These are phyloP conservation scores for Mucor ambiguus DNA, from an alignment of 371 early-diverging fungal genomes.

Conservation along the genomic window DNA sequence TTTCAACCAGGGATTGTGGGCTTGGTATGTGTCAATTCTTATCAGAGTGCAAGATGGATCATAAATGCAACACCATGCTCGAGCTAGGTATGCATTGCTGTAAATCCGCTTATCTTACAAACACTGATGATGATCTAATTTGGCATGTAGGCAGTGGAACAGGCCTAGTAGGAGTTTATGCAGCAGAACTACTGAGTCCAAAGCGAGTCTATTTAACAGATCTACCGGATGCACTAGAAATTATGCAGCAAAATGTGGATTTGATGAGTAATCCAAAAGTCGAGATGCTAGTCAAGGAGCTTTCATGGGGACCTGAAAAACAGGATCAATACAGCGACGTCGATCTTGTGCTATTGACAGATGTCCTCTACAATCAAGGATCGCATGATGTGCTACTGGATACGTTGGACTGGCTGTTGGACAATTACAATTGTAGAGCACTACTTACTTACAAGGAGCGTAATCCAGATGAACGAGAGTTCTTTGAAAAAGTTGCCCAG, in stretches of 20 bases:
- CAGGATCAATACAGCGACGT: conserved; percentile 17
- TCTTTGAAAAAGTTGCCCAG: conserved; percentile 37
- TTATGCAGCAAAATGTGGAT: conserved; percentile 38
- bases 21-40: conserved; percentile 39
- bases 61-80: conserved; percentile 16
- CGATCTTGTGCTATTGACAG: conserved; percentile 41
- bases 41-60: conserved; percentile 9
- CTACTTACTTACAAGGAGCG: conserved; percentile 43
- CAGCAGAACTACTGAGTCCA: conserved; percentile 32
- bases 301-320: conserved; percentile 36
- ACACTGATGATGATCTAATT: not conserved
- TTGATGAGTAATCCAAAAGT: conserved; percentile 2
- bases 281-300: conserved; percentile 23
- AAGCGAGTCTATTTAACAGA: conserved; percentile 42
- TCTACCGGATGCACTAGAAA: conserved; percentile 37
- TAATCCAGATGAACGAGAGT: conserved; percentile 47
- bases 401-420: conserved; percentile 36
- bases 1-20: conserved; percentile 44
- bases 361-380: conserved; percentile 50
- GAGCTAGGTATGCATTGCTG: conserved; percentile 32
- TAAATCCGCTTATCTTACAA: not conserved
- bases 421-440: conserved; percentile 21
- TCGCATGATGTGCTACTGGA: conserved; percentile 42
- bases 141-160: conserved; percentile 46
- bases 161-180: conserved; percentile 47